phyloP scores from a whole-genome alignment of 257 asterid genomes.

The Solanum sejunctum region DNA sequence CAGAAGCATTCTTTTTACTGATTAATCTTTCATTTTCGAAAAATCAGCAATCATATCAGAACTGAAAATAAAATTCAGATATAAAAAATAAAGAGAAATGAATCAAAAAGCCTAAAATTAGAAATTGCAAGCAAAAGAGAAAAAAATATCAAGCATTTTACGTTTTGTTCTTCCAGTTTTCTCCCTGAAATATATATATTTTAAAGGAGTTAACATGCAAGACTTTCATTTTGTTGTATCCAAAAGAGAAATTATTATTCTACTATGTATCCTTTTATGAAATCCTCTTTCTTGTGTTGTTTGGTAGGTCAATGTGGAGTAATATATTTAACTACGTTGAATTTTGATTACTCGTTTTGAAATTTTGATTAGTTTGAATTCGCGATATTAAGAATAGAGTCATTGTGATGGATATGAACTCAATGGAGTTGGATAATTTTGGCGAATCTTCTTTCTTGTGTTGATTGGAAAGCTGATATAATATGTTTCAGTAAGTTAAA shows the following conservation, averaged over 20 bases:
- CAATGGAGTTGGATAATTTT: too few relatives aligned
- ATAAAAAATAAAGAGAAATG: not conserved
- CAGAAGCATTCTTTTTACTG: not conserved
- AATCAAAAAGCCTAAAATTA: not conserved
- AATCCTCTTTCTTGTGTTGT: not conserved
- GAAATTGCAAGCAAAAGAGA: not conserved
- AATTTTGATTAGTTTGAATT: not conserved
- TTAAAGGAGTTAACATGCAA: not conserved
- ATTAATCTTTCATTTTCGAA: not conserved
- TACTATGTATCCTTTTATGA: not conserved
- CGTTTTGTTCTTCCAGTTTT: not conserved
- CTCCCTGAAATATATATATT: not conserved
- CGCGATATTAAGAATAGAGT: rapidly evolving
- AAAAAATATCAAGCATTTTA: not conserved
- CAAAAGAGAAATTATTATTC: not conserved
- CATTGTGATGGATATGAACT: too few relatives aligned
- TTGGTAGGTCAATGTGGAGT: not conserved
- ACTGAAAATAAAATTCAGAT: not conserved
- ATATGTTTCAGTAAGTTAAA: too few relatives aligned
- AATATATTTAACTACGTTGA: not conserved
- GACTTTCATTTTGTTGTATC: not conserved
- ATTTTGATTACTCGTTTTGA: not conserved
- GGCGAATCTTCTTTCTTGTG: too few relatives aligned
- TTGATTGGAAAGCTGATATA: too few relatives aligned
- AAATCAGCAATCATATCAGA: not conserved